Percentiles rank a stretch among this genome's conserved stretches.
These are phyloP conservation scores for Colletotrichum paranaense DNA, from an alignment of 2,329 filamentous ascomycete species.

Conservation along the genomic window DNA sequence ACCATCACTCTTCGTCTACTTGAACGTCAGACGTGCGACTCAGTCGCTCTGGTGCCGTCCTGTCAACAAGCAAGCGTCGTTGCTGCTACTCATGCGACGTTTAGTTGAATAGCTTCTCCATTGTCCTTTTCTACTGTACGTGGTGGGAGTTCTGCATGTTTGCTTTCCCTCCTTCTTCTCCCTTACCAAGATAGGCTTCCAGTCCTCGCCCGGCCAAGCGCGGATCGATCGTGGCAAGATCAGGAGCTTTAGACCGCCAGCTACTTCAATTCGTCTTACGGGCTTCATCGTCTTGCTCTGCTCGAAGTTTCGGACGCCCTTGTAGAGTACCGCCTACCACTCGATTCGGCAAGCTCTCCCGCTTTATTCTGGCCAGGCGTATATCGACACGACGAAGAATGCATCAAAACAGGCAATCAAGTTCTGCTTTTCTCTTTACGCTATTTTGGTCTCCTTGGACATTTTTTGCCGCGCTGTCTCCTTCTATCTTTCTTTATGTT, in stretches of 20 bases:
- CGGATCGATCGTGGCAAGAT: background rate
- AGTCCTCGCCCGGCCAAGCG: background rate
- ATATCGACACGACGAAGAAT: background rate
- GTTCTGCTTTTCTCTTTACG: background rate
- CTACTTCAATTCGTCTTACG: background rate
- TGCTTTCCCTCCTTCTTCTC: background rate
- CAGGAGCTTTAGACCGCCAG: background rate
- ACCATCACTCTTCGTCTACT: conserved; percentile 10
- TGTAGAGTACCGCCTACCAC: background rate
- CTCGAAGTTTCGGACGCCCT: background rate
- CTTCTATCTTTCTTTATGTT: background rate
- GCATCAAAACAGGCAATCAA: background rate
- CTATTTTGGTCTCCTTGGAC: background rate
- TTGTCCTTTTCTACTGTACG: background rate
- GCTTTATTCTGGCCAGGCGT: background rate
- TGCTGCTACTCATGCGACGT: background rate
- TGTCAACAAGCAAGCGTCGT: background rate
- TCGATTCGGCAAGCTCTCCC: background rate
- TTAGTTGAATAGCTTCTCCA: background rate
- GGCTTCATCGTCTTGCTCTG: background rate
- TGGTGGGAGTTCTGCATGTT: background rate
- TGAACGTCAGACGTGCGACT: background rate
- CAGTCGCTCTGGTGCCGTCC: background rate
- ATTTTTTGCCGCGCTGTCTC: too few species aligned
- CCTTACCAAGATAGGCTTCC: background rate